phyloP scores from a whole-genome alignment of 805 yeast genomes.

The Ascoidea rubescens region DNA sequence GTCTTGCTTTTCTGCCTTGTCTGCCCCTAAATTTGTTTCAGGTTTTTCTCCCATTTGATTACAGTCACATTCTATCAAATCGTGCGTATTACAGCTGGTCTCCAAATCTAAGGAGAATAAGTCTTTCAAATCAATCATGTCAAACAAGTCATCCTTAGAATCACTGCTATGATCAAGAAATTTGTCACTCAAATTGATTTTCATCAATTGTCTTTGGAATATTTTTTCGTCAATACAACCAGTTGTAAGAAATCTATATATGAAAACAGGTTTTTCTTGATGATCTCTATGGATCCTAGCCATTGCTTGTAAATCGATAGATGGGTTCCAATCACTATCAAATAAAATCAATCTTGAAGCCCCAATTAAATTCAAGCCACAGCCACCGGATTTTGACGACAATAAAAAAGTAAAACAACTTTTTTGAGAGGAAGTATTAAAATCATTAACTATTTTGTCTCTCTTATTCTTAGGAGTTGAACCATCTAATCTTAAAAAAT shows the following conservation, averaged over 20 bases:
- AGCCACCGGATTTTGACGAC: conserved; percentile 89
- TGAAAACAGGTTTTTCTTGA: conserved; percentile 60
- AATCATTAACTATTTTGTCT: conserved; percentile 49
- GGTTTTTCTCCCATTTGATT: conserved; percentile 34
- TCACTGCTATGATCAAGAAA: conserved; percentile 30
- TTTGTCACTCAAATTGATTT: conserved; percentile 62
- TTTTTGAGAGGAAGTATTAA: conserved; percentile 35
- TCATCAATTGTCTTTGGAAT: conserved; percentile 80
- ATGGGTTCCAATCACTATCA: conserved; percentile 97
- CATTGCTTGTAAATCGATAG: conserved; percentile 88
- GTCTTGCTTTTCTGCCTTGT: too few species aligned
- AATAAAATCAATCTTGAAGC: conserved; percentile 64
- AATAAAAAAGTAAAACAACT: conserved; percentile 51
- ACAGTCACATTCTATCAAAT: conserved; percentile 53
- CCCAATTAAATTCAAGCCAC: conserved; percentile 81
- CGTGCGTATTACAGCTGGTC: conserved; percentile 62
- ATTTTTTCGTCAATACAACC: conserved; percentile 94
- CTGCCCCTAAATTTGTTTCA: too few species aligned
- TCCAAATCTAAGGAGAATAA: conserved; percentile 45
- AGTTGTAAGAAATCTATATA: conserved; percentile 72
- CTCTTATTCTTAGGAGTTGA: conserved; percentile 58
- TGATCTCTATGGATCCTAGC: conserved; percentile 94
- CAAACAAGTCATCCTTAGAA: conserved; percentile 54
- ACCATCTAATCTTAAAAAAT: conserved; percentile 68
- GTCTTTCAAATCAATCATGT: conserved; percentile 53